Evolutionary conservation across 2,329 filamentous ascomycete genomes (phyloP), one percentile per base, ranked within the genome.

Genomic region (Fusarium sp.): DNA sequence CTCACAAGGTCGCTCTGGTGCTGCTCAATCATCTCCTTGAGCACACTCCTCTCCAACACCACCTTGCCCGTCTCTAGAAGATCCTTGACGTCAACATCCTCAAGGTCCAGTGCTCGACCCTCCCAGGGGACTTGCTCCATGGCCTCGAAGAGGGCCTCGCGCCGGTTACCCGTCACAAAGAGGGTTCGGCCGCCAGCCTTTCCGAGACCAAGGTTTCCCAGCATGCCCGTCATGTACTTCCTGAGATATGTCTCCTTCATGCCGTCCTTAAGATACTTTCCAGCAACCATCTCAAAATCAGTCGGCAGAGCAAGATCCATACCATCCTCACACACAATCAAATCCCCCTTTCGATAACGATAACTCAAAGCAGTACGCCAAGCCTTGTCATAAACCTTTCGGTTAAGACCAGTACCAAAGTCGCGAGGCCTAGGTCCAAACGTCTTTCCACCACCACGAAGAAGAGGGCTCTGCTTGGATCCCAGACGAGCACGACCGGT

Each of bases 21-120:
- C 71, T 85, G 81, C 77, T 84, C 81, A 75, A 97, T 85, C 77
- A 98, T 88, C 78, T 87, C 85, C 79, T 90, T 86, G 76, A 99
- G 84, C 34, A 95, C 95, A 42, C 83, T 82, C 78, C 91, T 88
- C 86, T 99, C 96, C 75, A 99, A 89, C 65, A 99, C 89, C 65
- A 99, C 83, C 75, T 93, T 89, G 58, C 92, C 91, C 58, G 90
- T 89, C 83, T 96, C 92, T 71, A 99, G 82, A 69, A 99, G 81
- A 79, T 98, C 92, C 86, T 98, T 99, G 68, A 99, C 93, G 80
- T 98, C 96, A 34, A 99, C 93, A 68, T 97, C 91, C n/a, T 86
- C 83, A 64, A 90, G 83, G 62, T 87, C 86, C 72, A 93, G 82
- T 8, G 90, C 90, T 61, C 89, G 87, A 18, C 91, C 93, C 67